phyloP scores from a whole-genome alignment of 2,329 filamentous ascomycete species.

The Pseudogymnoascus sp. region DNA sequence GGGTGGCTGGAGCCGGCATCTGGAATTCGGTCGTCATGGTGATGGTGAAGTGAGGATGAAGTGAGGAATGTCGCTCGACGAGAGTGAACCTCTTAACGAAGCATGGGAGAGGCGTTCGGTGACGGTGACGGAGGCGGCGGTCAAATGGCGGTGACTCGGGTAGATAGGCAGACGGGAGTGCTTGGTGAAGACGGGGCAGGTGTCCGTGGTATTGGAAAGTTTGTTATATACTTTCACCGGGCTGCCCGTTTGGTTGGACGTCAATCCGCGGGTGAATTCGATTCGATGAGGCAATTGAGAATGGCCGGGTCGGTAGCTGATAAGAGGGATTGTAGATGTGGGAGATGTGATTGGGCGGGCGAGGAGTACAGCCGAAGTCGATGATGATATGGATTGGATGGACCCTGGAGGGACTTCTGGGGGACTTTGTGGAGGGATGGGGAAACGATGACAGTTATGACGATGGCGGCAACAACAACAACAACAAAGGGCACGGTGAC shows the following conservation, averaged over 20 bases:
- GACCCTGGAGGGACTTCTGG: neutral
- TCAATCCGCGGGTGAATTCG: neutral
- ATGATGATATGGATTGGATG: neutral
- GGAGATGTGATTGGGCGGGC: neutral
- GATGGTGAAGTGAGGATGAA: neutral
- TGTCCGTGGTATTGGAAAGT: neutral
- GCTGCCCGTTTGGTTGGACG: neutral
- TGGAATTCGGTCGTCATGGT: conserved; percentile 28
- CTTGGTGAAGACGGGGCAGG: neutral
- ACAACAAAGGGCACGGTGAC: neutral
- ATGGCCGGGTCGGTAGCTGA: neutral
- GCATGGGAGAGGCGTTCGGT: neutral
- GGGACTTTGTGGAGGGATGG: neutral
- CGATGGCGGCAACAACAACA: neutral
- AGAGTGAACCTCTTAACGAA: conserved; percentile 1
- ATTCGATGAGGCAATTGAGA: neutral
- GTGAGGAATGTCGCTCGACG: neutral
- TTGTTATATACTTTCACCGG: neutral
- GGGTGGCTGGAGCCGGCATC: conserved; percentile 26
- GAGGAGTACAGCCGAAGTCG: neutral
- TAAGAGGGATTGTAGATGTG: neutral
- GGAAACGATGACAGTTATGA: neutral
- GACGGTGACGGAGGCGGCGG: neutral
- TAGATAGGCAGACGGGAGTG: neutral
- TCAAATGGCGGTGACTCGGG: neutral